Evolutionary conservation across 2,329 filamentous ascomycete species (phyloP).

Genomic region (Albophoma yamanashiensis): DNA sequence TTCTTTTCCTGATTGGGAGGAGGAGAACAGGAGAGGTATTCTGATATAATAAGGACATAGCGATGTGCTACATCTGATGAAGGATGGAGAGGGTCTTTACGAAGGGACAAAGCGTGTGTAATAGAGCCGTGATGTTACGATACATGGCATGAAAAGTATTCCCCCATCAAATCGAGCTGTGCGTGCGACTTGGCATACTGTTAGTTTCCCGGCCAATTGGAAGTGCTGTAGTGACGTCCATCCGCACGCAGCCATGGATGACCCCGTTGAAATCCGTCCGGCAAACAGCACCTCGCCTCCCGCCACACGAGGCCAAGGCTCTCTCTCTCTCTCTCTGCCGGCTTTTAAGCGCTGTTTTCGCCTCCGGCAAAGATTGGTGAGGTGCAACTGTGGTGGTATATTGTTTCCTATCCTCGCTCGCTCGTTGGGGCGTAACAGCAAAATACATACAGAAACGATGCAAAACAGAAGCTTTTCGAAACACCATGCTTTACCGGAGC

Average conservation of each 20-base stretch:
- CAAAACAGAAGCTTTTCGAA: neutral
- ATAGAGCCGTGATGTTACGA: neutral
- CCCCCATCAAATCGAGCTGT: no score
- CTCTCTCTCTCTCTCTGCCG: no score
- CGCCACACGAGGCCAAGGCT: neutral
- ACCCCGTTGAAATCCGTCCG: neutral
- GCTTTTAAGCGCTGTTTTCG: no score
- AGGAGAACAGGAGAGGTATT: neutral
- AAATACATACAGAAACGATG: neutral
- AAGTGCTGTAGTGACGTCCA: neutral
- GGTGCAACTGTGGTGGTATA: neutral
- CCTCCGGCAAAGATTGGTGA: neutral
- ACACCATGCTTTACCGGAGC: neutral
- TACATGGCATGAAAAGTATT: neutral
- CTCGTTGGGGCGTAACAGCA: neutral
- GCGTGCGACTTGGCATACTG: neutral
- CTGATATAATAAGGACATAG: neutral
- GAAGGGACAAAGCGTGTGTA: neutral
- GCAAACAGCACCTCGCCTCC: neutral
- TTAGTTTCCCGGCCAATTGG: neutral
- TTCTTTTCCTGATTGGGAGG: slow-evolving; percentile 55
- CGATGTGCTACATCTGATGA: neutral
- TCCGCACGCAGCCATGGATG: neutral
- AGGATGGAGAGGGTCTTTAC: neutral
- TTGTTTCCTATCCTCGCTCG: neutral